A percentile compares a stretch with the other conserved stretches of the same genome.
Conservation (phyloP, 768 basidiomycete genomes). For the Pulveroboletus sp. region DNA sequence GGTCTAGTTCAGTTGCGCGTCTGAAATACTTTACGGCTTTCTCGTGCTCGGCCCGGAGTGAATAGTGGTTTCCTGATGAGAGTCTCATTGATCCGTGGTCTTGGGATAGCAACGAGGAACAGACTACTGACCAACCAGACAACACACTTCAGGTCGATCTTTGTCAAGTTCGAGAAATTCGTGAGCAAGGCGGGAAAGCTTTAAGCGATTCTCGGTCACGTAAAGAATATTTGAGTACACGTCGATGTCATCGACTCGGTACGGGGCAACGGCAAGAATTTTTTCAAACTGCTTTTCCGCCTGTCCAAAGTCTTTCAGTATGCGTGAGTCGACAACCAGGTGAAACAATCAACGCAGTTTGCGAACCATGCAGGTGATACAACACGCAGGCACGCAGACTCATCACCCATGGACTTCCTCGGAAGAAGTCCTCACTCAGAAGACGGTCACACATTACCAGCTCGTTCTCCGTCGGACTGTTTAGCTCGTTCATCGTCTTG, state of each 20-base stretch:
- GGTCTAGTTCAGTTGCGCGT: slow-evolving; percentile 90
- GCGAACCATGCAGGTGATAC: slow-evolving; percentile 85
- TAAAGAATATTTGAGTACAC: slow-evolving; percentile 96
- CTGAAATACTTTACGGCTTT: slow-evolving; percentile 95
- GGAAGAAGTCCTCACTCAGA: slow-evolving; percentile 66
- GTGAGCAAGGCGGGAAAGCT: slow-evolving; percentile 87
- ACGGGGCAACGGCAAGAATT: slow-evolving; percentile 77
- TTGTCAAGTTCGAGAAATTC: slow-evolving; percentile 86
- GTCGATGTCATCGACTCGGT: slow-evolving; percentile 91
- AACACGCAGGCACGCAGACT: slow-evolving; percentile 79
- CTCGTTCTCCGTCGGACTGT: slow-evolving; percentile 84
- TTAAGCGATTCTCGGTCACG: slow-evolving; percentile 84
- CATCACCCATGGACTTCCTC: slow-evolving; percentile 80
- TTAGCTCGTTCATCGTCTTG: slow-evolving; percentile 83
- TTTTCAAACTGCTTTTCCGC: slow-evolving; percentile 84
- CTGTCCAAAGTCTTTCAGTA: slow-evolving; percentile 70
- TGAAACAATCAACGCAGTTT: not conserved
- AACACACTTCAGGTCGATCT: slow-evolving; percentile 94
- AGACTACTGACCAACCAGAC: slow-evolving; percentile 72
- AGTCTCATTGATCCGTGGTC: not conserved
- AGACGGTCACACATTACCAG: slow-evolving; percentile 77
- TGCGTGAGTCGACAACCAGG: slow-evolving; percentile 2
- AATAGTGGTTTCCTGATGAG: slow-evolving; percentile 94
- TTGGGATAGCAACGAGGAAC: not conserved
- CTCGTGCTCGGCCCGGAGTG: slow-evolving; percentile 87